Base-by-base conservation (phyloP, 2,329 filamentous ascomycete species). In the Sclerotinia subarctica region DNA sequence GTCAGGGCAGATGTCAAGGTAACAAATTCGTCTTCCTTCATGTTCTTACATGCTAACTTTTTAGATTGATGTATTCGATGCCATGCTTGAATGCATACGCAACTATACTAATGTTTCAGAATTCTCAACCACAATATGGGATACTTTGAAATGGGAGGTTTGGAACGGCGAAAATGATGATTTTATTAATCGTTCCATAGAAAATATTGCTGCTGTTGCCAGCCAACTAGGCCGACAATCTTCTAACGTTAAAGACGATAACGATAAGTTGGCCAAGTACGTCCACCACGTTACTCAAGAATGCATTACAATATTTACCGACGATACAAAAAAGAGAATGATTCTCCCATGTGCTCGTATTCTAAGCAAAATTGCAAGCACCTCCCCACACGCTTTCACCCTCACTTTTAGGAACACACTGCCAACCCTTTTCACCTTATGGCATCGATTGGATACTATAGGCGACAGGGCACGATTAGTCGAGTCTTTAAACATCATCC, bases 141-240 rank as follows among this genome's bases (percentile, higher is more conserved):
- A 76, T 64, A 68, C 71, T 2, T 52, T 78, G 21, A 78, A 78
- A 65, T 78, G 74, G 60, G 76, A 78, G 56, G 68, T 78, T 10
- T 74, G 74, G 72, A 77, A 78, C 54, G 73, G 75, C 6, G 72
- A 74, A 47, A 74, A 75, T 44, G 75, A 75, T 19, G 74, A 77
- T 17, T 73, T 74, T 26, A 74, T 77, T 19, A 47, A 69, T 42
- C 72, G 70, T 26, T 73, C 76, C 21, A 54, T 76, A 10, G 53
- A 69, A 10, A 72, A 76, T 7, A 63, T 78, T 17, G 66, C 69
- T 26, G 68, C 69, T 11, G 68, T 77, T 7, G 65, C 71, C 13
- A 35, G 35, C 32, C 67, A 46, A 10, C 47, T 73, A 21, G 53
- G 60, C 15, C 56, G 47, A 26, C 54, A 56, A 24, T 24, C 35